Base-by-base conservation (phyloP, 177 flowering plant species). In the Telopea speciosissima region DNA sequence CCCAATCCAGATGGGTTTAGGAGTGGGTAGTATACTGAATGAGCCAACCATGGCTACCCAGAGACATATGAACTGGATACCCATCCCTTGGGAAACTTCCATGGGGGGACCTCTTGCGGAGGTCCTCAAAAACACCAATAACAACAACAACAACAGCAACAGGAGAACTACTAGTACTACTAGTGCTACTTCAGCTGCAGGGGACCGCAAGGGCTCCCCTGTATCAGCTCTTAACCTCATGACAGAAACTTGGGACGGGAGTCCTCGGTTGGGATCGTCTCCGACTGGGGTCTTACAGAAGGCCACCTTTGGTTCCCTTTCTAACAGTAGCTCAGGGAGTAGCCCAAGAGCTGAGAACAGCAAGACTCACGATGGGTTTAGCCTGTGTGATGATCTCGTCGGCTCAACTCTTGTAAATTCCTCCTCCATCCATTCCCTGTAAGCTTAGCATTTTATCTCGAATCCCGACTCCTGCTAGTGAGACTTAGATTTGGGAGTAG, bases 71-170 rank as follows among this genome's bases (percentile, higher is more conserved):
- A 81, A 76, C 68, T 90, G 90, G 92, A 78, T 83, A 54, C 92
- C 95, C 0, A 80, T 84, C 24, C 67, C 86, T 26, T 87, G 98
- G 94, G 89, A 81, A 62, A 79, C 67, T 52, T 87, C 97, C 24
- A 74, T 88, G 80, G 96, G 95, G 0, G 97, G 97, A 14, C 99
- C 97, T 12, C 80, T 92, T 0, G 99, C 91, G 1, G 99, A 94
- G 79, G 99, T 83, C n/a, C 65, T 92, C 76, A 78, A 89, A 49
- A 80, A 67, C 56, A 81, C 83, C 2, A 74, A 73, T 33, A 77
- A 65, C 65, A 69, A 36, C 8, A 36, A 8, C 8, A 28, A 28
- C 31, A 28, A 4, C 31, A 28, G 4, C 31, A 28, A 28, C 31
- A 28, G 2, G 31, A 28, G 31, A 2, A 28, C 31, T 4, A 28